These are phyloP conservation scores for Macrolepiota fuliginosa DNA, from an alignment of 768 basidiomycete species.

Conservation along the genomic window DNA sequence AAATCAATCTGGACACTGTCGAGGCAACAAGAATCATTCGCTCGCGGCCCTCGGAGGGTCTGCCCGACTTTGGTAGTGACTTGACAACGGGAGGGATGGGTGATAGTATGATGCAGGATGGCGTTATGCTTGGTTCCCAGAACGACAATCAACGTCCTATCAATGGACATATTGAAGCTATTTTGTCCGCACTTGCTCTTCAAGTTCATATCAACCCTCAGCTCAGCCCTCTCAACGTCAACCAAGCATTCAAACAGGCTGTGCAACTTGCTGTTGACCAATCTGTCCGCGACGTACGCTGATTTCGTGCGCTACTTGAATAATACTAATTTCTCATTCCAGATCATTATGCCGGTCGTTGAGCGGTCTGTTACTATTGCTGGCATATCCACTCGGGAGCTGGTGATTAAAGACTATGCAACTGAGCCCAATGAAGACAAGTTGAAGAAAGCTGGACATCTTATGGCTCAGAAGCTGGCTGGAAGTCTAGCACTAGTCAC, in stretches of 20 bases:
- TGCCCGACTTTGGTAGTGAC: constrained; percentile 59
- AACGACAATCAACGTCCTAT: constrained; percentile 58
- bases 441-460: constrained; percentile 85
- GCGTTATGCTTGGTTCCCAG: constrained; percentile 40
- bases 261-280: constrained; percentile 90
- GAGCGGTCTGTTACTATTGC: constrained; percentile 98
- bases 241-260: constrained; percentile 85
- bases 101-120: constrained; percentile 6
- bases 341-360: constrained; percentile 97
- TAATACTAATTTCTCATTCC: constrained; percentile 3
- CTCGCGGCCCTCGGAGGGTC: constrained; percentile 66
- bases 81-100: constrained; percentile 16
- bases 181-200: constrained; percentile 66
- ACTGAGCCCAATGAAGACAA: constrained; percentile 90
- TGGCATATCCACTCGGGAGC: constrained; percentile 93
- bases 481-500: constrained; percentile 96
- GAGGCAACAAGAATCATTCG: constrained; percentile 84
- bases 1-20: constrained; percentile 81
- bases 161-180: constrained; percentile 78
- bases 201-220: constrained; percentile 78
- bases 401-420: constrained; percentile 94
- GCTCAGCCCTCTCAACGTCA: constrained; percentile 69
- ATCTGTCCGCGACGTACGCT: constrained; percentile 84
- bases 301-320: background rate
- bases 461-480: constrained; percentile 97